Evolutionary conservation across 1,139 yeast species (phyloP).

Genomic region (Candida smagusa): DNA sequence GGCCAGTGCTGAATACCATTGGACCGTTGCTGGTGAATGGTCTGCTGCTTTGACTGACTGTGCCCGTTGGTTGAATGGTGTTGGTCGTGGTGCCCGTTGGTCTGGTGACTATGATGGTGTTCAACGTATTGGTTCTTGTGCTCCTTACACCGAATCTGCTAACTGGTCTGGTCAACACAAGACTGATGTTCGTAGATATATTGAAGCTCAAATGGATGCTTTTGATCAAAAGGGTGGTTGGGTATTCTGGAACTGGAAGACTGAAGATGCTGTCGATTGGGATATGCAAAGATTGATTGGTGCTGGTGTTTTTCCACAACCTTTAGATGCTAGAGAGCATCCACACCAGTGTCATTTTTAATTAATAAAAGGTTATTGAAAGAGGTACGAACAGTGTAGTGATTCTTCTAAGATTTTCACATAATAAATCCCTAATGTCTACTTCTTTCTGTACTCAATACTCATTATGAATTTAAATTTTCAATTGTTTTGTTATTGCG

Average conservation of each 20-base stretch:
- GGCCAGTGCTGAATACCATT: conserved; percentile 54
- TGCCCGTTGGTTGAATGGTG: conserved; percentile 89
- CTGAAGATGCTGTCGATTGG: conserved; percentile 87
- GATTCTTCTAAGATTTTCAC: too few species aligned
- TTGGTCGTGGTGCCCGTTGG: conserved; percentile 81
- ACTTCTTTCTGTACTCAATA: too few species aligned
- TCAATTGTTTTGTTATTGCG: too few species aligned
- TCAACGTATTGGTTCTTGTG: conserved; percentile 63
- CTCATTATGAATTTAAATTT: too few species aligned
- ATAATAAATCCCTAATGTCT: too few species aligned
- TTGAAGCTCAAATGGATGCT: conserved; percentile 91
- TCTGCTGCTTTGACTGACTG: conserved; percentile 94
- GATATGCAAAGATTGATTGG: conserved; percentile 60
- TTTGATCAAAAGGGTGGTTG: conserved; percentile 72
- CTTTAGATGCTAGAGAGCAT: conserved; percentile 60
- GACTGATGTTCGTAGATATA: conserved; percentile 58
- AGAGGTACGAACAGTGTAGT: too few species aligned
- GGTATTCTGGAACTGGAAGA: conserved; percentile 93
- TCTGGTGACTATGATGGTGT: conserved; percentile 61
- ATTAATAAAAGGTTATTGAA: neutral
- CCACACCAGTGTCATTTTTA: conserved; percentile 62
- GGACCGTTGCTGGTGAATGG: conserved; percentile 89
- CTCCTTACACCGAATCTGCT: conserved; percentile 47
- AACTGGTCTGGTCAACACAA: conserved; percentile 63
- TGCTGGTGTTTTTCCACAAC: conserved; percentile 74